Evolutionary conservation across 2,329 filamentous ascomycete genomes (phyloP).

Genomic region (Xenoacremonium recifei): DNA sequence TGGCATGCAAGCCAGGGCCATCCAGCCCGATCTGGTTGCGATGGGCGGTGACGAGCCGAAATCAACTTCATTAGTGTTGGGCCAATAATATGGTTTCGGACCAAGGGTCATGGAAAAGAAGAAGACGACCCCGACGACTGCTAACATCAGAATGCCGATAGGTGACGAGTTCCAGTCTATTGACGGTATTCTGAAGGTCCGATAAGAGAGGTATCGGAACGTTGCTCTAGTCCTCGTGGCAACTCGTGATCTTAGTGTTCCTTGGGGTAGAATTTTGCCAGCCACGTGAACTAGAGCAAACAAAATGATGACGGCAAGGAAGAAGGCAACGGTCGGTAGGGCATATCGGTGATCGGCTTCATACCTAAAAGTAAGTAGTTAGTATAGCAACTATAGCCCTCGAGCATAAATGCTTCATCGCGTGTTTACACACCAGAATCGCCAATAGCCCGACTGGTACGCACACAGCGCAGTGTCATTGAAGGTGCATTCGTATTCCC

Average conservation of each 20-base stretch:
- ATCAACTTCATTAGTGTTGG: not conserved
- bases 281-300: too few relatives aligned
- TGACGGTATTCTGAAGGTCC: not conserved
- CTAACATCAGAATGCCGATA: not conserved
- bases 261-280: not conserved
- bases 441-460: not conserved
- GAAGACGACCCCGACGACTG: not conserved
- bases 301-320: not conserved
- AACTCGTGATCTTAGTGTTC: not conserved
- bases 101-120: not conserved
- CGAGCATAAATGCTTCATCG: not conserved
- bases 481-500: not conserved
- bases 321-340: not conserved
- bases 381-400: not conserved
- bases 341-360: not conserved
- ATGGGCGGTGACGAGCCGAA: not conserved
- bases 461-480: not conserved
- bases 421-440: not conserved
- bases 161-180: not conserved
- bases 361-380: not conserved
- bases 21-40: not conserved
- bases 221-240: not conserved
- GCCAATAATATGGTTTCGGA: not conserved
- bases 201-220: not conserved
- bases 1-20: not conserved